Base-by-base conservation (phyloP, 2,329 filamentous ascomycete genomes). In the Fusarium incarnatum region DNA sequence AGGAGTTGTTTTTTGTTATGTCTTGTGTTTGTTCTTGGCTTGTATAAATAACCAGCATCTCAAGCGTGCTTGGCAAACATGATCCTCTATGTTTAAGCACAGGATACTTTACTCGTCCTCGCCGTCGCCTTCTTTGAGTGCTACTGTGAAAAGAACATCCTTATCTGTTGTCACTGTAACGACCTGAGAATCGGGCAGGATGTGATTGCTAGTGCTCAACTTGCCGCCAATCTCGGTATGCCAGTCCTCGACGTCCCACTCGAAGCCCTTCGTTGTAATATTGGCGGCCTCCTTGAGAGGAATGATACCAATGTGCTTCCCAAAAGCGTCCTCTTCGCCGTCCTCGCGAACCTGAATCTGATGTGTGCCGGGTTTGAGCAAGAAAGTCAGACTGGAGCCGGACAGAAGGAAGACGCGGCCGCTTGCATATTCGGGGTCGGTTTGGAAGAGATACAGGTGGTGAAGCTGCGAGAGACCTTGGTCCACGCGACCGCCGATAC, bases 191-290 rank as follows among this genome's bases (percentile, higher is more conserved):
- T 83, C 83, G 0, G 86, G 86, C 64, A 86, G 72, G 27, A 94
- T 87, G 74, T 94, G 91, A 79, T 96, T 96, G 79, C 92, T 96
- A 60, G 93, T 95, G 77, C 92, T 94, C 63, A 95, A 76, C 71
- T 87, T 85, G 1, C 89, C 90, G 10, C 92, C 92, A 77, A 96
- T 92, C 74, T 87, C 84, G 1, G 92, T 97, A 70, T 87, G 81
- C 94, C 95, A 97, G 64, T 93, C 84, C 63, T 85, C 78, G 2
- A 99, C 92, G 80, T 99, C 94, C 96, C 96, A 99, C 77, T 97
- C 91, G 22, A 98, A 83, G 0, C 96, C 96, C 16, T 84, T 81
- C 0, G 93, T 97, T 10, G 89, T 91, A 73, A 99, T 94, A n/a
- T 86, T 79, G 48, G 92, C 91, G 5, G 90, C 88, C n/a, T 91